Evolutionary conservation across 805 yeast genomes (phyloP), one percentile per base, ranked within the genome.

Genomic region (Nakazawaea wickerhamii): DNA sequence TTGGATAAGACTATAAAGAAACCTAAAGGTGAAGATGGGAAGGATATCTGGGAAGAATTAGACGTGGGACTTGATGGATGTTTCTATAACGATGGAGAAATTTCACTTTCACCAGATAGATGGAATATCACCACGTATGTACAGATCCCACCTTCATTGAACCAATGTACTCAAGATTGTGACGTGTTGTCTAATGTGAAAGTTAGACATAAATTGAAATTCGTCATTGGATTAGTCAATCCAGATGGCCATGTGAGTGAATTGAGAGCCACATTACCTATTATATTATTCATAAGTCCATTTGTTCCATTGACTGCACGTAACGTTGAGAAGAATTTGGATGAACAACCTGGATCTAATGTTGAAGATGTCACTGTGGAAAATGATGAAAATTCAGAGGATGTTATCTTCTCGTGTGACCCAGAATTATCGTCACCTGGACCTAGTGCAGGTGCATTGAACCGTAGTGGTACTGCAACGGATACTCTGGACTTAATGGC

Each of bases 111-210:
- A 10, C 73, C 70, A 27, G 90, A 83, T 53, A 69, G 66, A 44
- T 91, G 98, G 98, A 88, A 82, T 48, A 59, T 89, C 18, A 70
- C 73, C 37, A 69, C 84, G 1, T 58, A 65, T 33, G 55, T 91
- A 27, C 70, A 68, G 30, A 58, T 90, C 2, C 98, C 98, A 0
- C 70, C 86, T 7, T 77, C 83, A 42, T 68, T 93, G 40, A 69
- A 84, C 2, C 74, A 77, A 51, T 75, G 90, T 51, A 83, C 96
- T 2, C 99, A 90, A 62, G 98, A 93, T 61, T 85, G 91, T 55
- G 84, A 79, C 46, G 68, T 93, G 30, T 64, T 72, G 25, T 71
- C 72, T 21, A 76, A 79, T 55, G 71, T 88, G 45, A 87, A 87
- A 59, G 71, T 74, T 6, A 67, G 60, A 48, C 80, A 75, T 52